Percentiles rank a stretch among this genome's conserved stretches.
Conservation (phyloP, 108 stramenopile genomes). For the Nitzschia inconspicua region DNA sequence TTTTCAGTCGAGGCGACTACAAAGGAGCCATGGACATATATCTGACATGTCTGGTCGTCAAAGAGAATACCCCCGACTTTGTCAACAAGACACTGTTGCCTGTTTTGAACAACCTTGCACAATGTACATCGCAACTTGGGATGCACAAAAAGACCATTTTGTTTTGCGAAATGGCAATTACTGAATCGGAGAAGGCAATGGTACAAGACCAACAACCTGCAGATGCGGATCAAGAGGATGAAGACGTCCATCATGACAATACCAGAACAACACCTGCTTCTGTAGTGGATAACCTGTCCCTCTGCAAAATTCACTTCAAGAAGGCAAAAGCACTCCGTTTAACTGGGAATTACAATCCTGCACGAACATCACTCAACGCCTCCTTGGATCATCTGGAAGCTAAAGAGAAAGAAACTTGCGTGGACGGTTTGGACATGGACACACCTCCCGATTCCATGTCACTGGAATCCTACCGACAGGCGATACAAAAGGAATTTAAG, state of each 20-base stretch:
- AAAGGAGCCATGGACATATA: slow-evolving; percentile 83
- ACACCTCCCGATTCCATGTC: background rate
- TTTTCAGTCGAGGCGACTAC: slow-evolving; percentile 57
- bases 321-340: slow-evolving; percentile 66
- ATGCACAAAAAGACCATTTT: slow-evolving; percentile 70
- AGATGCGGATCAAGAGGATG: background rate
- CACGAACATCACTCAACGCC: slow-evolving; percentile 47
- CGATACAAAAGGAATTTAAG: slow-evolving; percentile 32
- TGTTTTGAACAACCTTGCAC: slow-evolving; percentile 80
- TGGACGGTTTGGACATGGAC: background rate
- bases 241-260: background rate
- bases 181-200: slow-evolving; percentile 23
- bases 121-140: slow-evolving; percentile 71
- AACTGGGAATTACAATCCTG: slow-evolving; percentile 52
- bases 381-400: slow-evolving; percentile 29
- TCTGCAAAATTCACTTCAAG: slow-evolving; percentile 67
- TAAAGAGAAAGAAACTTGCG: background rate
- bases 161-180: slow-evolving; percentile 75
- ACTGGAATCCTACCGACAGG: slow-evolving; percentile 16
- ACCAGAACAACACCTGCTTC: background rate
- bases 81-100: slow-evolving; percentile 53
- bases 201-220: background rate
- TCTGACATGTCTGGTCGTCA: slow-evolving; percentile 79
- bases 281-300: slow-evolving; percentile 9
- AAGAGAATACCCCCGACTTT: slow-evolving; percentile 17